Evolutionary conservation across 2,329 filamentous ascomycete genomes (phyloP), one percentile per base, ranked within the genome.

Genomic region (Colletotrichum tabaci): DNA sequence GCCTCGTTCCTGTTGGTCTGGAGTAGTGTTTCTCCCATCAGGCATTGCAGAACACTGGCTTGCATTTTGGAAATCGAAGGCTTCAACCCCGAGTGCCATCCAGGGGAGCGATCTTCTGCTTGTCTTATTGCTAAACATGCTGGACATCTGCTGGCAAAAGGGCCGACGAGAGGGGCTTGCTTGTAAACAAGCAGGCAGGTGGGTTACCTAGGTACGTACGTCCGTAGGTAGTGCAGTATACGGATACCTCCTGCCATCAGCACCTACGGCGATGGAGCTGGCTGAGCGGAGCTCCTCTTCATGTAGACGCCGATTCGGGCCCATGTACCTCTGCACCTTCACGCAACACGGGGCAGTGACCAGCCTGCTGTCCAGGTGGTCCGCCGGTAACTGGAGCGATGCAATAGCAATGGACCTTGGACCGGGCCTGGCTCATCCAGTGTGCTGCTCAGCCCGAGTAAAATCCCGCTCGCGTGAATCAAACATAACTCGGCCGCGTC

Each of bases 401-500:
- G 46, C 46, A 40, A 50, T 62, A 35, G 60, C 58, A 44, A 35
- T 57, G 55, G 55, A 38, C 55, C 38, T 8, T 60, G 53, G 53
- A 60, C 67, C 50, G 23, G 58, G 66, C 23, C 66, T 56, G 40
- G 62, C 61, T 61, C 26, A n/a, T 23, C 58, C 21, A 50, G n/a
- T 38, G 38, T 40, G 38, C 38, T 58, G n/a, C 38, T 58, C 46
- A 62, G 60, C 69, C 69, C 65, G 69, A 72, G 52, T 72, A 72
- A 72, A 72, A 72, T 72, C 69, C 69, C 69, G 69, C 69, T 72
- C 53, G 63, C 57, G 65, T 53, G 56, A 70, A 55, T 66, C 68
- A 69, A 69, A 69, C 65, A 72, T 72, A 72, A 72, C 65, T 56
- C 66, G 58, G 47, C 68, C 57, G 58, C 64, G 66, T 68, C 69